Base-by-base conservation (phyloP, 305 asterid species). In the Solanum aculeatissimum region DNA sequence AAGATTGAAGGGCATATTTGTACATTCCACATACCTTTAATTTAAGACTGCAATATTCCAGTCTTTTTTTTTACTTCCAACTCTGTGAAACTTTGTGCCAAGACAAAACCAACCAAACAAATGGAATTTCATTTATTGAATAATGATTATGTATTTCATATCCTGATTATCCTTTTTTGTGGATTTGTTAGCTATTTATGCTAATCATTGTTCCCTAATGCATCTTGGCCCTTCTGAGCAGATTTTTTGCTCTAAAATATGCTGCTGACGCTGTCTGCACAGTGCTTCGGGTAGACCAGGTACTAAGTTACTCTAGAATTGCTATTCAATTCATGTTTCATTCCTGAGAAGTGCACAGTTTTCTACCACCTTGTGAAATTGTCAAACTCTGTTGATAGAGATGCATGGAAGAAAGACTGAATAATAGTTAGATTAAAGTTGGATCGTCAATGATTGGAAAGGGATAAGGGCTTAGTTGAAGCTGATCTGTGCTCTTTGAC, bases 221-320 rank as follows among this genome's bases (percentile, higher is more conserved):
- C 58, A 74, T 38, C n/a, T 63, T 63, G 51, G 21, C 81, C 53
- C 58, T 49, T 70, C 49, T 86, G 77, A 8, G 71, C 93, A 97
- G 98, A 89, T 89, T 90, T 63, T 97, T 93, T 83, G 98, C 98
- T 81, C 94, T 97, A 62, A 97, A 97, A 89, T 95, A 89, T 85
- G 98, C 99, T 77, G 96, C 98, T 60, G 98, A 95, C 91, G 99
- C 98, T 84, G 96, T 93, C 83, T 92, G 93, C 87, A 97, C 99
- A 16, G 98, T 97, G 86, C 91, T 97, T 84, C 97, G 98, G 27
- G 99, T 97, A 29, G 99, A 97, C 89, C 99, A 97, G 98, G 94
- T 93, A 86, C 85, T 25, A 15, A 35, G 55, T 79, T 84, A 9
- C 35, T 51, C 29, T 11, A 12, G 19, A 45, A 14, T 51, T 13